Conservation (phyloP, 108 stramenopile genomes). For the Fistulifera solaris region DNA sequence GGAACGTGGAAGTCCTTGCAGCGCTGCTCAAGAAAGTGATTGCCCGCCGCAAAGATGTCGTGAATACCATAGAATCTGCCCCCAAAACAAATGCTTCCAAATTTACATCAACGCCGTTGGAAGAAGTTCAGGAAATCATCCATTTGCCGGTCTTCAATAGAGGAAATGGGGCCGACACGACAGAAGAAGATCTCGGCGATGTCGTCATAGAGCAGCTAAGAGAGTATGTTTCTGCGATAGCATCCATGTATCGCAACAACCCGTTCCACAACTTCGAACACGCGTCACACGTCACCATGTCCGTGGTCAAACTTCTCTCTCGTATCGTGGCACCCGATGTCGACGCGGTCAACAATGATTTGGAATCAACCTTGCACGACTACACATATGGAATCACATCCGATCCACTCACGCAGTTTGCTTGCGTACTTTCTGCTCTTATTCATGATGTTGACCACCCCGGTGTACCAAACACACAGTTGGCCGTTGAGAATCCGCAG, state of each 20-base stretch:
- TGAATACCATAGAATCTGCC: not conserved
- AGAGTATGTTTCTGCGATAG: slow-evolving; percentile 5
- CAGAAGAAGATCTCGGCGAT: not conserved
- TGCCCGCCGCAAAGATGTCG: slow-evolving; percentile 12
- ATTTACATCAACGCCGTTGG: slow-evolving; percentile 1
- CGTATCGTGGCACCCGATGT: slow-evolving; percentile 3
- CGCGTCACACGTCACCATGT: slow-evolving; percentile 24
- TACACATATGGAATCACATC: slow-evolving; percentile 1
- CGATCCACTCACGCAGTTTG: slow-evolving; percentile 15
- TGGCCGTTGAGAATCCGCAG: not conserved
- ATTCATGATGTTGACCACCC: slow-evolving; percentile 38
- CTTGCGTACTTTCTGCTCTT: slow-evolving; percentile 27
- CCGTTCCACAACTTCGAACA: slow-evolving; percentile 27
- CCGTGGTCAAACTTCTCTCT: slow-evolving; percentile 18
- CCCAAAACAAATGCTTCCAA: not conserved
- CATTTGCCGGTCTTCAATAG: slow-evolving; percentile 1
- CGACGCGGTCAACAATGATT: not conserved
- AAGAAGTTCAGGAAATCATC: slow-evolving; percentile 14
- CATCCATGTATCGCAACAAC: slow-evolving; percentile 8
- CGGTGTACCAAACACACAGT: slow-evolving; percentile 18
- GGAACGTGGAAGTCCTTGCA: slow-evolving; percentile 26
- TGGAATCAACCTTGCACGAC: not conserved
- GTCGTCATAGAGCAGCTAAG: slow-evolving; percentile 1
- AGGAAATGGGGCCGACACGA: not conserved
- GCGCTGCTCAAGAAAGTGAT: slow-evolving; percentile 18